Percentiles rank a stretch among this genome's conserved stretches.
Conservation (phyloP, 805 yeast genomes). For the Yarrowia osloensis region DNA sequence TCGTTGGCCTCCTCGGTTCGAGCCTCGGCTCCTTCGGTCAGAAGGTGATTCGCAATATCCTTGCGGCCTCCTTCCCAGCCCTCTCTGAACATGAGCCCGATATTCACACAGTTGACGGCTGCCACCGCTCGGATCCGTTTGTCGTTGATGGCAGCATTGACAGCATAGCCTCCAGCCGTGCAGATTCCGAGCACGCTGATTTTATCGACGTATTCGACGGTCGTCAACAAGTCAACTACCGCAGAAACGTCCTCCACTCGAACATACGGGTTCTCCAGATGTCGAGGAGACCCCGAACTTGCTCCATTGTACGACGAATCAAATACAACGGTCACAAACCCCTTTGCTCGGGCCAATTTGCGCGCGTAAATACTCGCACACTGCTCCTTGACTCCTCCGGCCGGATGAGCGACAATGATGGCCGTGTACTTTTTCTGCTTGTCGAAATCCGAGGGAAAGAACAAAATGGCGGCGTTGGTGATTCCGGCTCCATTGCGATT, state of each 20-base stretch:
- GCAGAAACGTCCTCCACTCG: slow-evolving; percentile 33
- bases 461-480: not conserved
- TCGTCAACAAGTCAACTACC: slow-evolving; percentile 29
- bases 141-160: slow-evolving; percentile 32
- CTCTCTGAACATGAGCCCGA: slow-evolving; percentile 27
- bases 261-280: slow-evolving; percentile 31
- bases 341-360: slow-evolving; percentile 15
- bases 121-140: slow-evolving; percentile 32
- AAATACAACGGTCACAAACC: slow-evolving; percentile 31
- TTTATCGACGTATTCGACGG: slow-evolving; percentile 21
- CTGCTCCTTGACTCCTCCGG: slow-evolving; percentile 33
- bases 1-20: slow-evolving; percentile 6
- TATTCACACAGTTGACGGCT: slow-evolving; percentile 29
- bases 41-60: not conserved
- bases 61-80: slow-evolving; percentile 11
- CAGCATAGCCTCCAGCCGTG: slow-evolving; percentile 33
- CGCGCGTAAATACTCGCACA: slow-evolving; percentile 32
- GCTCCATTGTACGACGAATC: slow-evolving; percentile 35
- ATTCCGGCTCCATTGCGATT: slow-evolving; percentile 1
- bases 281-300: slow-evolving; percentile 32
- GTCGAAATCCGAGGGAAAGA: slow-evolving; percentile 29
- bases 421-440: slow-evolving; percentile 31
- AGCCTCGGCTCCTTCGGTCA: not conserved
- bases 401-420: slow-evolving; percentile 32
- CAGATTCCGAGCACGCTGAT: slow-evolving; percentile 34